Conservation (phyloP, 2,329 filamentous ascomycete genomes). For the Claviceps maximensis region DNA sequence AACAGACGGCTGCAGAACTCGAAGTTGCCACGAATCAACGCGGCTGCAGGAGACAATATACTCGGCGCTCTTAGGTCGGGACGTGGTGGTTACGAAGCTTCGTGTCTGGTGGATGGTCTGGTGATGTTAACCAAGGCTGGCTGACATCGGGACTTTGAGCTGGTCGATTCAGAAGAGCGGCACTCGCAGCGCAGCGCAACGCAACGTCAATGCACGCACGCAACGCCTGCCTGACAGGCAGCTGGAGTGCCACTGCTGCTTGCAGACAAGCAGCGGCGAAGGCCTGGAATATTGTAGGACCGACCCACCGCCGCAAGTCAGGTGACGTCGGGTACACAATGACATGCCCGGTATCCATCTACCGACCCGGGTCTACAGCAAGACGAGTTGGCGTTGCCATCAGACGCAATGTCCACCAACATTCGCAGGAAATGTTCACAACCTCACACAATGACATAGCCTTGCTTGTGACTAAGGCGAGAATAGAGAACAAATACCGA, state of each 20-base stretch:
- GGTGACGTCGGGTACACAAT: not conserved
- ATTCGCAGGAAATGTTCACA: too few relatives aligned
- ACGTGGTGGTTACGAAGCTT: not conserved
- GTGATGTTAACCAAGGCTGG: not conserved
- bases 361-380: too few relatives aligned
- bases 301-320: slow-evolving; percentile 3
- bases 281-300: slow-evolving; percentile 18
- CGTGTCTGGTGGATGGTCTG: not conserved
- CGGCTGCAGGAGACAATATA: not conserved
- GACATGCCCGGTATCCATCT: too few relatives aligned
- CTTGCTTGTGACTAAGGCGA: too few relatives aligned
- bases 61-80: not conserved
- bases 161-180: slow-evolving; percentile 8
- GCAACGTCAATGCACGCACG: too few relatives aligned
- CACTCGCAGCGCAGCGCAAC: slow-evolving; percentile 17
- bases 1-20: too few relatives aligned
- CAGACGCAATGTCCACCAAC: too few relatives aligned
- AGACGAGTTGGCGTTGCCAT: too few relatives aligned
- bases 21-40: not conserved
- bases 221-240: slow-evolving; percentile 21
- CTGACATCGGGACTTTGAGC: slow-evolving; percentile 10
- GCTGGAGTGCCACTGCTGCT: not conserved
- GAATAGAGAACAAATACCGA: too few relatives aligned
- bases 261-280: slow-evolving; percentile 15
- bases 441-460: too few relatives aligned